Percentiles rank a stretch among this genome's conserved stretches.
Evolutionary conservation across 2,329 filamentous ascomycete genomes (phyloP).

Genomic region (Penicillium sp.): DNA sequence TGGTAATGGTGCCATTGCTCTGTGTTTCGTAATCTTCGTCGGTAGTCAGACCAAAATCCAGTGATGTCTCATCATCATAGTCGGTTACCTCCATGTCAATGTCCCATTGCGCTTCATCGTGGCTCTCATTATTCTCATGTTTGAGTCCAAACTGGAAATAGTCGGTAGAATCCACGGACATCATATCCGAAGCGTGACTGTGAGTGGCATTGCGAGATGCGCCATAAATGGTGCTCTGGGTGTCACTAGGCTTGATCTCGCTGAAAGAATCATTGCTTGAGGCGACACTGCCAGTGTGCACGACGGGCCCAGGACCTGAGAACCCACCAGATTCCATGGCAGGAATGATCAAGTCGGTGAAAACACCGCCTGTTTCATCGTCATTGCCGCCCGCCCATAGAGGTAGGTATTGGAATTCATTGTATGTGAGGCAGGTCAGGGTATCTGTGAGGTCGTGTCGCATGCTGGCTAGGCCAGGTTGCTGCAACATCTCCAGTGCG

Average conservation of each 20-base stretch:
- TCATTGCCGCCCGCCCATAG: conserved; percentile 63
- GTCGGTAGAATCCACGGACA: conserved; percentile 22
- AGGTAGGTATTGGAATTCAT: conserved; percentile 63
- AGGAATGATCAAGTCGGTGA: conserved; percentile 38
- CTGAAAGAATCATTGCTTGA: conserved; percentile 26
- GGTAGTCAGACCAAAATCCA: background rate
- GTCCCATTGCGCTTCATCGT: background rate
- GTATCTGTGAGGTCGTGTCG: conserved; percentile 34
- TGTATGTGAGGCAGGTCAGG: conserved; percentile 53
- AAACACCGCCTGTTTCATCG: conserved; percentile 53
- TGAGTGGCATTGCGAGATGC: conserved; percentile 39
- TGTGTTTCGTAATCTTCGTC: conserved; percentile 14
- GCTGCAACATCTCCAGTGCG: conserved; percentile 17
- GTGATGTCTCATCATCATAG: background rate
- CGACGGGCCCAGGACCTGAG: conserved; percentile 34
- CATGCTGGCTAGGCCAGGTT: conserved; percentile 7
- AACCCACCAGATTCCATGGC: conserved; percentile 36
- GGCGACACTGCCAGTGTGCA: conserved; percentile 30
- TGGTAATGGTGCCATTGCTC: conserved; percentile 23
- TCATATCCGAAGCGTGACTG: conserved; percentile 27
- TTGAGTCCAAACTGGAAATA: background rate
- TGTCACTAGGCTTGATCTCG: conserved; percentile 26
- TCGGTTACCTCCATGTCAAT: background rate
- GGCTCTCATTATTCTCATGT: background rate
- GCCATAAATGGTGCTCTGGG: conserved; percentile 34